A percentile compares a stretch with the other conserved stretches of the same genome.
Evolutionary conservation across 1,284 basidiomycete genomes (phyloP).

Genomic region (Anthracocystis setariae): DNA sequence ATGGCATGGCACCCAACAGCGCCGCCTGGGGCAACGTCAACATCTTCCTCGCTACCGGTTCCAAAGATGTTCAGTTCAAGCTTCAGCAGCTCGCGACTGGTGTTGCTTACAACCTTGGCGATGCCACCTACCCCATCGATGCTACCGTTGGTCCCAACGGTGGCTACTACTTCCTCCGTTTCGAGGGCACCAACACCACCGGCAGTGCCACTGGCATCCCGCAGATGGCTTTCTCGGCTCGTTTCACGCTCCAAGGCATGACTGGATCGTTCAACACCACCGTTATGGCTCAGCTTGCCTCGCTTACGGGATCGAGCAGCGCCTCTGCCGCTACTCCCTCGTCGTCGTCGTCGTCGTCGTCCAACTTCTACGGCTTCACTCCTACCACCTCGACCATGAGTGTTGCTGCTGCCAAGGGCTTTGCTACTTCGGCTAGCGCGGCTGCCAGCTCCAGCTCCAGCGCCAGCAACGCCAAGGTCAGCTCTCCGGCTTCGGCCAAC

Average conservation of each 20-base stretch:
- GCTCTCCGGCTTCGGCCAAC: constrained; percentile 15
- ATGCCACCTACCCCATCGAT: constrained; percentile 41
- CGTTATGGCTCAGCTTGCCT: constrained; percentile 30
- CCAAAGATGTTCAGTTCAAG: constrained; percentile 59
- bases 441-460: constrained; percentile 65
- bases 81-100: constrained; percentile 52
- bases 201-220: constrained; percentile 30
- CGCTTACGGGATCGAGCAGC: not conserved
- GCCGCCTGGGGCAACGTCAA: constrained; percentile 56
- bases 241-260: constrained; percentile 55
- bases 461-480: constrained; percentile 64
- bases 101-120: constrained; percentile 27
- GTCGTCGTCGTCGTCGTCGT: constrained; percentile 9
- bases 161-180: constrained; percentile 62
- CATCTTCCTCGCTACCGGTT: constrained; percentile 60
- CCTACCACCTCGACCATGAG: constrained; percentile 54
- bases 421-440: constrained; percentile 74
- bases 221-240: constrained; percentile 61
- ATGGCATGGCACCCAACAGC: constrained; percentile 48
- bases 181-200: constrained; percentile 52
- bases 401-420: constrained; percentile 74
- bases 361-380: constrained; percentile 16
- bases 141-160: constrained; percentile 47
- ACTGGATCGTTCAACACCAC: constrained; percentile 58
- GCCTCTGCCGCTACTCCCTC: constrained; percentile 11